These are phyloP conservation scores for Stenogyne calaminthoides DNA, from an alignment of 305 asterid genomes.

Conservation along the genomic window DNA sequence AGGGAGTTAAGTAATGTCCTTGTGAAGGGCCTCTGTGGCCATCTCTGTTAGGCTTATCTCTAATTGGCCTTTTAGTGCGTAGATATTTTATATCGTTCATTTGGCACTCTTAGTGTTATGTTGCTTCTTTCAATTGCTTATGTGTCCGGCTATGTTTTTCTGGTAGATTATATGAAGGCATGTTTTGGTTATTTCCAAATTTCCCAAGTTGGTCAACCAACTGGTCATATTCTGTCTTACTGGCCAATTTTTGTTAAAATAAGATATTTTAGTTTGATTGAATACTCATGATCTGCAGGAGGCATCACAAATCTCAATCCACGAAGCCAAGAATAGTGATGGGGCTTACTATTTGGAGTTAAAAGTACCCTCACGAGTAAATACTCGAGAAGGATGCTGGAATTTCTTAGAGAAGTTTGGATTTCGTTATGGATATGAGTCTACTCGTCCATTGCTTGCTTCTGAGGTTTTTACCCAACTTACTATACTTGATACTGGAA, in stretches of 20 bases:
- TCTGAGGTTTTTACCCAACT: slow-evolving; percentile 64
- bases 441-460: slow-evolving; percentile 81
- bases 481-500: not conserved
- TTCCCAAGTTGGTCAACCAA: slow-evolving; percentile 11
- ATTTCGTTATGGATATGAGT: slow-evolving; percentile 61
- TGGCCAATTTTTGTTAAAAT: slow-evolving; percentile 16
- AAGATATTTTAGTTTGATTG: slow-evolving; percentile 16
- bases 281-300: slow-evolving; percentile 54
- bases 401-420: slow-evolving; percentile 82
- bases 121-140: slow-evolving; percentile 5
- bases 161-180: slow-evolving; percentile 20
- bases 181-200: slow-evolving; percentile 11
- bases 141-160: not conserved
- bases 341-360: slow-evolving; percentile 80
- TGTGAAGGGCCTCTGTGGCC: slow-evolving; percentile 4
- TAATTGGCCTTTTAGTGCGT: slow-evolving; percentile 1
- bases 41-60: slow-evolving; percentile 7
- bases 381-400: slow-evolving; percentile 55
- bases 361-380: slow-evolving; percentile 65
- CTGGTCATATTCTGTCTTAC: slow-evolving; percentile 6
- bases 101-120: slow-evolving; percentile 9
- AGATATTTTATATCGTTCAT: not conserved
- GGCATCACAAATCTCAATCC: slow-evolving; percentile 58
- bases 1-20: not conserved
- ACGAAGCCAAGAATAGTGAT: slow-evolving; percentile 64